Base-by-base conservation (phyloP, 2,329 filamentous ascomycete species). In the Catunica adiposa region DNA sequence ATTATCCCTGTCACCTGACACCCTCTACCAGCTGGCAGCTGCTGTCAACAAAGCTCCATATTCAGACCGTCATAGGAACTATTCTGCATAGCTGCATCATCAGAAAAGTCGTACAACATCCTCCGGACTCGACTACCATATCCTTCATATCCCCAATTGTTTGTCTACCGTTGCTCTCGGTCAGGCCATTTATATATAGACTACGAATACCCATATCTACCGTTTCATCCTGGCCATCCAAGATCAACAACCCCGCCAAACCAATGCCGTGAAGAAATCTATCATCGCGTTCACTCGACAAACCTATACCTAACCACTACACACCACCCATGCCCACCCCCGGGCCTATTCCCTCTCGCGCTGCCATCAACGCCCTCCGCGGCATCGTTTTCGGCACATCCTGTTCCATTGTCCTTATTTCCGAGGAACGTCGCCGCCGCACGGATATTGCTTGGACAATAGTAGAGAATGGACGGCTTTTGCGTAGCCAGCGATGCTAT, bases 301-400 rank as follows among this genome's bases (percentile, higher is more conserved):
- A 42, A 4, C 5, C 38, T 5, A 42, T 42, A 6, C 17, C 6
- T 15, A n/a, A 42, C 38, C 14, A n/a, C 38, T 15, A 15, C 6
- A 6, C 38, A 15, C 38, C 38, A 6, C 57, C 15, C 37, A 77
- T 77, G 74, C 69, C 70, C 54, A 64, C 70, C 56, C 68, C 69
- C 52, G 66, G 72, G 57, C 73, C 73, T 58, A 71, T 76, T 56
- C 76, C 75, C 51, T 78, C 77, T 38, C 74, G 75, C 66, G 73
- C 73, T 58, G 75, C 73, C 58, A 69, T 79, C 60, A 72, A 75
- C 64, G 72, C 75, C 58, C 72, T 80, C 37, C 74, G 75, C 59
- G 73, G 75, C 60, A 70, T 79, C 58, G 71, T 77, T 56, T 65
- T 80, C 15, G 77, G 76, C 53, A 79, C 76, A 1, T 77, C 76